Evolutionary conservation across 352 stramenopile genomes (phyloP), one percentile per base, ranked within the genome.

Genomic region (Phytophthora chlamydospora): DNA sequence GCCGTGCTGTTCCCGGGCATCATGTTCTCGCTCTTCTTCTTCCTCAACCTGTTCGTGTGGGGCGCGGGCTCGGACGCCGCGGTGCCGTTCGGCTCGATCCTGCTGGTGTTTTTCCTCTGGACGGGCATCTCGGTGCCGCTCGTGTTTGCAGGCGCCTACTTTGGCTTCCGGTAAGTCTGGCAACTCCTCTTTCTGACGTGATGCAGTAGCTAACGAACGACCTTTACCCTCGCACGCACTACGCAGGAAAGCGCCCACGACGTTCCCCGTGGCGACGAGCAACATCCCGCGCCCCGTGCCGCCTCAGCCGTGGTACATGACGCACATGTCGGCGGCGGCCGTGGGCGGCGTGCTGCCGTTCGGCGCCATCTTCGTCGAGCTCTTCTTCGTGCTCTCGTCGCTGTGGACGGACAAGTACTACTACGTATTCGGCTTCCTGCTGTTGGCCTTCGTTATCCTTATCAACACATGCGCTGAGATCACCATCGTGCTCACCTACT

Each of bases 361-460:
- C 70, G 97, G 97, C 27, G 97, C 98, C 7, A 98, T 98, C 84
- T 99, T 99, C 75, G 97, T 99, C 29, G 98, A 99, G 82, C 88
- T 99, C 21, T 99, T 99, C 84, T 99, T 99, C 75, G 98, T 99
- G 66, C 78, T 99, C 24, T 97, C 94, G 14, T 97, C 89, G 43
- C 78, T 99, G 68, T 99, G 97, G 97, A 98, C 98, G 66, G 93
- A 98, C 86, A 97, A 98, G 74, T 99, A 99, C 76, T 99, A 99
- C 88, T 99, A 99, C 82, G 93, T 99, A 9, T 99, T 99, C 80
- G 97, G 97, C 52, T 99, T 99, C 81, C 84, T 99, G 17, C 78
- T 99, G 58, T 73, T 99, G 33, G 97, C 98, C 41, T 99, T 99
- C 68, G 59, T 99, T 44, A 99, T 99, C 66, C 83, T 99, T 35